Conservation (phyloP, 169 alveolate genomes). For the Besnoitia besnoiti region DNA sequence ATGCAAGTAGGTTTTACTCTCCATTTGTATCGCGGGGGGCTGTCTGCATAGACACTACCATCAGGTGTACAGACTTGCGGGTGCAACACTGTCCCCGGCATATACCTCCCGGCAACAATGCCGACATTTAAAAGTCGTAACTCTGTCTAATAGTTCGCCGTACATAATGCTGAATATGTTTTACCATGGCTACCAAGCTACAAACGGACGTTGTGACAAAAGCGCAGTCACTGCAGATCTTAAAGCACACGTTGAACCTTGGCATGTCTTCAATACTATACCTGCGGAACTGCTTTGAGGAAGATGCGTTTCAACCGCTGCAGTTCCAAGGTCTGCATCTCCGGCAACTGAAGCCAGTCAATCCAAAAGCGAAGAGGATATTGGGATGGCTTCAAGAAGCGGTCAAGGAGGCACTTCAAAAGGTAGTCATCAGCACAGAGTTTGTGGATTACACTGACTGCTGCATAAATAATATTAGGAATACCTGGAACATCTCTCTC, state of each 20-base stretch:
- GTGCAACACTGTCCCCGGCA: neutral
- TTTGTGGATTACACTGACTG: neutral
- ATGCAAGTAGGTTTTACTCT: too few relatives aligned
- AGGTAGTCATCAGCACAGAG: neutral
- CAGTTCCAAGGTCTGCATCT: slow-evolving; percentile 49
- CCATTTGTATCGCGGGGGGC: too few relatives aligned
- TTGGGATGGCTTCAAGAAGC: slow-evolving; percentile 43
- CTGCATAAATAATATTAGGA: slow-evolving; percentile 1
- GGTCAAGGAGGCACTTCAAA: slow-evolving; percentile 42
- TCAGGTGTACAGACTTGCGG: neutral
- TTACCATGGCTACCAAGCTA: neutral
- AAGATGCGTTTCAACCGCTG: slow-evolving; percentile 33
- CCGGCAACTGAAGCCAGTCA: slow-evolving; percentile 39
- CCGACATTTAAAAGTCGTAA: too few relatives aligned
- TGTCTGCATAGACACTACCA: too few relatives aligned
- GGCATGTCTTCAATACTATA: slow-evolving; percentile 51
- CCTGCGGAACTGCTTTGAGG: slow-evolving; percentile 41
- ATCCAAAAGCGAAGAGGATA: slow-evolving; percentile 1
- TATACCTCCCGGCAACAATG: neutral
- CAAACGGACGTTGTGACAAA: slow-evolving; percentile 35
- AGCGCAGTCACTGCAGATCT: slow-evolving; percentile 47
- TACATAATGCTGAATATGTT: too few relatives aligned
- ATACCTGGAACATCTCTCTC: slow-evolving; percentile 35
- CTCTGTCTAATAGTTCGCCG: neutral
- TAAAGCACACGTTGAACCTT: slow-evolving; percentile 44